These are phyloP conservation scores for Gossypium turneri DNA, from an alignment of 345 rosid species.

Conservation along the genomic window DNA sequence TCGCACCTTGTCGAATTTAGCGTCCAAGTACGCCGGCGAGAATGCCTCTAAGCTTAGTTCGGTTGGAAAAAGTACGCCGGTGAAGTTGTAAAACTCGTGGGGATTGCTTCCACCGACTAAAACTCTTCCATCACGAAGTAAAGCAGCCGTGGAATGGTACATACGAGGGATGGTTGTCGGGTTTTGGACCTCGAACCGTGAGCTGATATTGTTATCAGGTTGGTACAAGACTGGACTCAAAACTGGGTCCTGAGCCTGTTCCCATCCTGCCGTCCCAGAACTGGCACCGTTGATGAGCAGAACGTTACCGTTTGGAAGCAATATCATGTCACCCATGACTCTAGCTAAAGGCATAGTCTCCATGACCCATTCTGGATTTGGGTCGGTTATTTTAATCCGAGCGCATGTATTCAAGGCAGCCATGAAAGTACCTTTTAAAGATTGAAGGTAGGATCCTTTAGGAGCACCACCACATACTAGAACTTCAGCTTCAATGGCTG, in stretches of 20 bases:
- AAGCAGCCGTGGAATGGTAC: slow-evolving; percentile 72
- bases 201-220: slow-evolving; percentile 30
- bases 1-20: slow-evolving; percentile 25
- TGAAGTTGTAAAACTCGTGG: slow-evolving; percentile 50
- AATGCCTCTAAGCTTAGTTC: slow-evolving; percentile 72
- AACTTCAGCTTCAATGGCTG: neutral
- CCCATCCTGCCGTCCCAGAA: neutral
- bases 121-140: slow-evolving; percentile 67
- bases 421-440: neutral
- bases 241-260: neutral
- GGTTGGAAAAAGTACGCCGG: slow-evolving; percentile 53
- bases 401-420: slow-evolving; percentile 20
- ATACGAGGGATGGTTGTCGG: slow-evolving; percentile 56
- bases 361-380: neutral
- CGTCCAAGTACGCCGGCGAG: slow-evolving; percentile 52
- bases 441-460: neutral
- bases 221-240: slow-evolving; percentile 31
- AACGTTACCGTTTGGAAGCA: slow-evolving; percentile 50
- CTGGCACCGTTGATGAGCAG: neutral
- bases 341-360: slow-evolving; percentile 33
- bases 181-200: slow-evolving; percentile 46
- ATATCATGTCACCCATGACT: slow-evolving; percentile 75
- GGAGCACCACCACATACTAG: neutral
- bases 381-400: neutral
- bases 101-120: slow-evolving; percentile 87